Evolutionary conservation across 805 yeast species (phyloP).

Genomic region (Phaffomyces opuntiae): DNA sequence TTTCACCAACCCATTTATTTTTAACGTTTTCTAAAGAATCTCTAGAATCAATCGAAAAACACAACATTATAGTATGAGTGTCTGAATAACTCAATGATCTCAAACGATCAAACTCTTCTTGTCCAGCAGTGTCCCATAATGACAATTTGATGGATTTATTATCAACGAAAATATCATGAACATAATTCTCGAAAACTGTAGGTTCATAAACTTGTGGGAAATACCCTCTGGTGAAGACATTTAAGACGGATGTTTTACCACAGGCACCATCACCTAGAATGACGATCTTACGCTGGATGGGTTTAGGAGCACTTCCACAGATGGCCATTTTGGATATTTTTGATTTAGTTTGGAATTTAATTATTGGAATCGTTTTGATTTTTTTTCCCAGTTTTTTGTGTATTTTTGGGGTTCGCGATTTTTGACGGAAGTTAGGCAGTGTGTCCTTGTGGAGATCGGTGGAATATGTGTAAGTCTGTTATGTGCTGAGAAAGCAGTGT

Average conservation of each 20-base stretch:
- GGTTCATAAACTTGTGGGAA: constrained; percentile 98
- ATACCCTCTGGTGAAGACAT: constrained; percentile 94
- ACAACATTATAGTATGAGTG: constrained; percentile 94
- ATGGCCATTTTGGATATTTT: constrained; percentile 3
- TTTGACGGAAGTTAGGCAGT: too few species aligned
- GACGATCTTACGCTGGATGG: constrained; percentile 79
- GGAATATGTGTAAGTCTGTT: too few species aligned
- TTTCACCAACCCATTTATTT: constrained; percentile 95
- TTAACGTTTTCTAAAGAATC: constrained; percentile 94
- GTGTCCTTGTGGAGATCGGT: too few species aligned
- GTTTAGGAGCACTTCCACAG: constrained; percentile 8
- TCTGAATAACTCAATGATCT: constrained; percentile 90
- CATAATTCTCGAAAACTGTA: constrained; percentile 94
- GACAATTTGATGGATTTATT: constrained; percentile 88
- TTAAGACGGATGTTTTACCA: constrained; percentile 91
- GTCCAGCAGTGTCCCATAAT: constrained; percentile 98
- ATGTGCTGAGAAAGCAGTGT: too few species aligned
- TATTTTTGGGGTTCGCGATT: not conserved
- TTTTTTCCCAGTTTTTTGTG: not conserved
- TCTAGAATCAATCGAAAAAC: constrained; percentile 89
- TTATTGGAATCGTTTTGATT: not conserved
- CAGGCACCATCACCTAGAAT: constrained; percentile 98
- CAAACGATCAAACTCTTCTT: constrained; percentile 93
- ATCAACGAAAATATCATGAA: constrained; percentile 93
- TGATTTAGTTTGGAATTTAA: not conserved